These are phyloP conservation scores for Platanthera zijinensis DNA, from an alignment of 106 monocot species.

Conservation along the genomic window DNA sequence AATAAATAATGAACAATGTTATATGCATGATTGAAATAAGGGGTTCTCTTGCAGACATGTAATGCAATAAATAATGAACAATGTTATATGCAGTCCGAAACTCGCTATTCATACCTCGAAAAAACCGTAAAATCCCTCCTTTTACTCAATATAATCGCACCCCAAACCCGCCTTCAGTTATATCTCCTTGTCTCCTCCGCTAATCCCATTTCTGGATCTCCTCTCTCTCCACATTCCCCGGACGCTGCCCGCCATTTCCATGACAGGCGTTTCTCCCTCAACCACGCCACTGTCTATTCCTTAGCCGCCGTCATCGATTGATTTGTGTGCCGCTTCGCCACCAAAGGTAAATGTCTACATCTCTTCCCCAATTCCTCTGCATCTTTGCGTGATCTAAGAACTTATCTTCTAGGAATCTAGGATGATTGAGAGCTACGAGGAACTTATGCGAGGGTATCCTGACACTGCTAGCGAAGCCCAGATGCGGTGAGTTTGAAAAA, in stretches of 20 bases:
- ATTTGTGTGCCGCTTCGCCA: slow-evolving; percentile 59
- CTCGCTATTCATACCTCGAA: too few species aligned
- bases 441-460: slow-evolving; percentile 52
- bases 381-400: not conserved
- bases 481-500: slow-evolving; percentile 74
- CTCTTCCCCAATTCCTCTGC: not conserved
- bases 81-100: too few species aligned
- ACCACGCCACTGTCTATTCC: slow-evolving; percentile 53
- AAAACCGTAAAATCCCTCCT: too few species aligned
- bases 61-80: not conserved
- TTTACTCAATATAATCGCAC: too few species aligned
- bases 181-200: too few species aligned
- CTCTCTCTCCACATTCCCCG: not conserved
- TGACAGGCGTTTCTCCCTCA: slow-evolving; percentile 56
- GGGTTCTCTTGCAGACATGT: not conserved
- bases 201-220: not conserved
- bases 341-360: slow-evolving; percentile 26
- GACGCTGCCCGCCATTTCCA: slow-evolving; percentile 23
- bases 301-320: slow-evolving; percentile 37
- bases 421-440: slow-evolving; percentile 24
- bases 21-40: too few species aligned
- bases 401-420: slow-evolving; percentile 8
- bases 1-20: not conserved
- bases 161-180: too few species aligned
- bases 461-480: slow-evolving; percentile 53